A percentile compares a stretch with the other conserved stretches of the same genome.
These are phyloP conservation scores for Fusarium solani-melongenae DNA, from an alignment of 2,329 filamentous ascomycete genomes.

Conservation along the genomic window DNA sequence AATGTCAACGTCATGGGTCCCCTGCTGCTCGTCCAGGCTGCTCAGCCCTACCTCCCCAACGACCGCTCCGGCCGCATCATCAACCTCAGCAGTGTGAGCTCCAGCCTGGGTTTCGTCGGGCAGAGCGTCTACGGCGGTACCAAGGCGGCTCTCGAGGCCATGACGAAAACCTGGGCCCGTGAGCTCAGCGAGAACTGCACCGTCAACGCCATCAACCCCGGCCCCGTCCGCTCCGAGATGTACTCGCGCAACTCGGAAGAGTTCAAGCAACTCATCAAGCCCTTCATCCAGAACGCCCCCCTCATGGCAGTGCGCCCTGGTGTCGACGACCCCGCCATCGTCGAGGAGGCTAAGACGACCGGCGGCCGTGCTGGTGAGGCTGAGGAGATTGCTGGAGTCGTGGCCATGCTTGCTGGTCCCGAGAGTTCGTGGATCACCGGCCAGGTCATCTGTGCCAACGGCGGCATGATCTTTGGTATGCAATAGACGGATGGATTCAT, in stretches of 20 bases:
- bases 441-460: constrained; percentile 45
- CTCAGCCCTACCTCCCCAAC: constrained; percentile 73
- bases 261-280: constrained; percentile 44
- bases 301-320: constrained; percentile 40
- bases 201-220: constrained; percentile 66
- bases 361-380: constrained; percentile 43
- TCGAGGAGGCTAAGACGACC: constrained; percentile 42
- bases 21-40: constrained; percentile 79
- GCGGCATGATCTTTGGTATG: constrained; percentile 44
- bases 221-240: constrained; percentile 63
- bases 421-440: constrained; percentile 44
- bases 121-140: constrained; percentile 65
- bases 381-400: constrained; percentile 40
- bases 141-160: constrained; percentile 66
- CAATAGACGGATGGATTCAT: constrained; percentile 28
- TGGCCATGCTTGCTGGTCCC: constrained; percentile 40
- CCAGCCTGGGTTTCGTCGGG: constrained; percentile 59
- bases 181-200: constrained; percentile 63
- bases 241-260: constrained; percentile 50
- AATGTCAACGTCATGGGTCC: constrained; percentile 84
- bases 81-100: constrained; percentile 63
- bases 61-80: constrained; percentile 72
- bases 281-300: constrained; percentile 44
- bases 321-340: constrained; percentile 38
- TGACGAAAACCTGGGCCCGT: constrained; percentile 65